Base-by-base conservation (phyloP, 257 asterid genomes). In the Nicotiana otophora region DNA sequence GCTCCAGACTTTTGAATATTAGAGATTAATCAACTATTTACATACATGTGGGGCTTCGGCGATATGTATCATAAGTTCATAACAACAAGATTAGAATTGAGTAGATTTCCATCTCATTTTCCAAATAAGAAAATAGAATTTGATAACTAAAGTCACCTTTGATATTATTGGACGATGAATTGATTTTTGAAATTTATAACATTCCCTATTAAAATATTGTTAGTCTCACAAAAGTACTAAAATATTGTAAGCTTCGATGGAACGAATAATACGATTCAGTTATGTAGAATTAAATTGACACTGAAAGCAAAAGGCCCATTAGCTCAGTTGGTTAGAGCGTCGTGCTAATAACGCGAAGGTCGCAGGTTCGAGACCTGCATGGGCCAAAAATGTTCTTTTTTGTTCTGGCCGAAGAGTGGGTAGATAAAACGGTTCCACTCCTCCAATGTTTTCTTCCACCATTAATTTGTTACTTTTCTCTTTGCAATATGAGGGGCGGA, bases 271-370 rank as follows among this genome's bases (percentile, higher is more conserved):
- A 5, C 1, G 1, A 36, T 6, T 0, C 0, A 0, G 46, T 1
- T 1, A 36, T 36, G 2, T 58, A 19, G 2, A 0, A 0, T 2
- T 1, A n/a, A 68, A 36, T 10, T 4, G 55, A 36, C 0, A 0
- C 0, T 3, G 0, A 0, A 0, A n/a, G 0, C 0, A n/a, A 2
- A 0, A 0, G 88, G 85, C 85, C 82, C 15, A 81, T 86, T 86
- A 85, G 87, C 87, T 85, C 86, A 85, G 87, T 58, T 87, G 87
- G 87, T 83, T 85, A 83, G 88, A 85, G 85, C 77, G 86, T 87
- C 87, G 86, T 87, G 88, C 87, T 82, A 87, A 84, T 87, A 83
- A 87, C 85, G 86, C 83, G 86, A 85, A 87, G 82, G 88, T 87
- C 85, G 76, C 84, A 83, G 90, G 90, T 87, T 87, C 86, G 84